Evolutionary conservation across 2,329 filamentous ascomycete species (phyloP), one percentile per base, ranked within the genome.

Genomic region (Blastomyces gilchristii): DNA sequence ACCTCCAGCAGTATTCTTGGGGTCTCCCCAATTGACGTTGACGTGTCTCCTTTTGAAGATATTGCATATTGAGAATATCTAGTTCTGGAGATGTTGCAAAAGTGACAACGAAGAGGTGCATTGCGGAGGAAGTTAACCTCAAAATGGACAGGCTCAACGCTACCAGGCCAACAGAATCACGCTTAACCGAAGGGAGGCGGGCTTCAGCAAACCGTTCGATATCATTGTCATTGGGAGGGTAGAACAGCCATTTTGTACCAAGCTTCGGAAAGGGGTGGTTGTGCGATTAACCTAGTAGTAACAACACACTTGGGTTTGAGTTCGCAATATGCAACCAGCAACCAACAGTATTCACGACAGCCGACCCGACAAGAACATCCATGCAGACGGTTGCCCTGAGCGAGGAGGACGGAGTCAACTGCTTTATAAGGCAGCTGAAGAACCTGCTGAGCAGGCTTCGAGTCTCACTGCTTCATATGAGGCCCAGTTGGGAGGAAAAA

Each of bases 1-100:
- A 0, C 75, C 74, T 49, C 71, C 79, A 58, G 72, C 76, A 16
- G 75, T 79, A 25, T 68, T 79, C 22, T 79, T 76, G 76, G 77
- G 76, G 37, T 76, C 78, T 72, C 69, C 74, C 74, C 65, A 68
- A 56, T 67, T 65, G 28, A 53, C 54, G 56, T 58, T 58, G 47
- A 61, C 59, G 60, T 61, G 50, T 64, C 50, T 58, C 9, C 25
- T n/a, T 45, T 45, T 18, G 37, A 58, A 58, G 25, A 25, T 31
- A 16, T 8, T 58, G 56, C 56, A 58, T 58, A 45, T 9, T 28
- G 22, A 43, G 56, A 22, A 43, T 28, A 11, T 37, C 56, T 8
- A 5, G 57, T n/a, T 47, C 18, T 34, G 25, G 12, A 41, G 28
- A 31, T 59, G 25, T 16, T 59, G 57, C 57, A 59, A 47, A n/a